Percentiles rank a stretch among this genome's conserved stretches.
phyloP scores from a whole-genome alignment of 164 flowering plant species.

The Magnolia changhungtana region DNA sequence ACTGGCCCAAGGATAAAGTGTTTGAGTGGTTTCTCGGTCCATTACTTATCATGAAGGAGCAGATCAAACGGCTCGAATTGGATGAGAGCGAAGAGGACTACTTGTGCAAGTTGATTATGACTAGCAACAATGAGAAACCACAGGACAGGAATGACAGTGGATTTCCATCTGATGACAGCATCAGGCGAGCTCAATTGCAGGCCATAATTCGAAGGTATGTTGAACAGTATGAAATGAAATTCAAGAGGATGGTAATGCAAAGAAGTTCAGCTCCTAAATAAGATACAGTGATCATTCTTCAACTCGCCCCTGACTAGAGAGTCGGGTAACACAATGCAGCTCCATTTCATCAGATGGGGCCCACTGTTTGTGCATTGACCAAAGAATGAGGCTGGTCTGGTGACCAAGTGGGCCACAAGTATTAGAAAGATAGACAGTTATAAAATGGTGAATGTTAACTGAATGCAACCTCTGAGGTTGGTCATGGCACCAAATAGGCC shows the following conservation, averaged over 20 bases:
- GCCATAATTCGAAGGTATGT: constrained; percentile 74
- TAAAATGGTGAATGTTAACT: too few species aligned
- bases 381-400: too few species aligned
- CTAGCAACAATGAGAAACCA: constrained; percentile 48
- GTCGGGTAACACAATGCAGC: too few species aligned
- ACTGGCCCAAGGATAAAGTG: constrained; percentile 68
- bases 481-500: too few species aligned
- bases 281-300: too few species aligned
- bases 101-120: constrained; percentile 51
- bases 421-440: too few species aligned
- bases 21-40: constrained; percentile 87
- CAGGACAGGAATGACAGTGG: constrained; percentile 67
- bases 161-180: constrained; percentile 61
- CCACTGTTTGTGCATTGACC: too few species aligned
- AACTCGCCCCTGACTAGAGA: too few species aligned
- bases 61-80: constrained; percentile 59
- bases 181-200: constrained; percentile 81
- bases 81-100: constrained; percentile 62
- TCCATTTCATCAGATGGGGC: too few species aligned
- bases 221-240: not conserved
- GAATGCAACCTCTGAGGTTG: too few species aligned
- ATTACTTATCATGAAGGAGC: constrained; percentile 78
- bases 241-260: not conserved
- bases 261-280: too few species aligned
- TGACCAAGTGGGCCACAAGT: too few species aligned